These are phyloP conservation scores for Populus hybrid DNA, from an alignment of 441 rosid species.

Conservation along the genomic window DNA sequence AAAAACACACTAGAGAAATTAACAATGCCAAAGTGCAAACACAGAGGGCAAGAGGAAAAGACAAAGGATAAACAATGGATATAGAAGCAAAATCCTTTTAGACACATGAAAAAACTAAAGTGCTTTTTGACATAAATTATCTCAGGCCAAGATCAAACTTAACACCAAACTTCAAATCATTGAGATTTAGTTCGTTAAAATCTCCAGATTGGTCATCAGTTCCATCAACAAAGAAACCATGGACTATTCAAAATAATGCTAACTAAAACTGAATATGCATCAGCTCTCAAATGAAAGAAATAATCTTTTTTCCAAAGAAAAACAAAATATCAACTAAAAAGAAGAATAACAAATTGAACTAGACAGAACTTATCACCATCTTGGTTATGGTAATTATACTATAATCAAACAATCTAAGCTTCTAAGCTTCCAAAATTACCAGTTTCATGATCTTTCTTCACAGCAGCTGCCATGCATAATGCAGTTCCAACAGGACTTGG, in stretches of 20 bases:
- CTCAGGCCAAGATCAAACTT: background rate
- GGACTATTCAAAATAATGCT: background rate
- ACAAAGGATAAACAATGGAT: background rate
- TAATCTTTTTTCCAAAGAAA: background rate
- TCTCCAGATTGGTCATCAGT: background rate
- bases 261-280: background rate
- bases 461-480: conserved; percentile 89
- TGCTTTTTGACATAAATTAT: too few species aligned
- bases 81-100: background rate
- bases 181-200: background rate
- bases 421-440: conserved; percentile 46
- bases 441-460: conserved; percentile 87
- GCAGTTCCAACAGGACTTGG: conserved; percentile 89
- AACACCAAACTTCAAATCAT: background rate
- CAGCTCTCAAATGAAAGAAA: background rate
- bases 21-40: background rate
- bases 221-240: background rate
- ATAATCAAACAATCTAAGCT: conserved; percentile 10
- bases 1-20: background rate
- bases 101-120: background rate
- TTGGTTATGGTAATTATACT: background rate
- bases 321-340: background rate
- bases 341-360: background rate
- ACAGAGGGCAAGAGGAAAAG: background rate
- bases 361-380: background rate